Evolutionary conservation across 2,329 filamentous ascomycete genomes (phyloP).

Genomic region (Rhytidhysteron rufulum): DNA sequence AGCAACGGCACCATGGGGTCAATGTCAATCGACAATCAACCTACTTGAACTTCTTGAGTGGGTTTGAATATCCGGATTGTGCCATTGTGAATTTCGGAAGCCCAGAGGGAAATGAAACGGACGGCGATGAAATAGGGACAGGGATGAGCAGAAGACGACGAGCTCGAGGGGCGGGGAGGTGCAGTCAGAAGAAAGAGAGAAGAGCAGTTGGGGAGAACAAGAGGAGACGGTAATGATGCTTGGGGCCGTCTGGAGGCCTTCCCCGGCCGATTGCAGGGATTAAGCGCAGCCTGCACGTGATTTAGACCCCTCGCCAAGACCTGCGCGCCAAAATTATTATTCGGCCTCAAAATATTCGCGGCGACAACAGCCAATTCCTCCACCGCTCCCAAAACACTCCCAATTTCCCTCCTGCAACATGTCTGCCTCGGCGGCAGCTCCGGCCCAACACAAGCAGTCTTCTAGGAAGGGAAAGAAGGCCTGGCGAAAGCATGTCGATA

Average conservation of each 20-base stretch:
- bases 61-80: constrained; percentile 86
- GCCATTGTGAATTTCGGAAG: constrained; percentile 61
- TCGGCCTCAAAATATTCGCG: too few relatives aligned
- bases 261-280: too few relatives aligned
- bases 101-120: constrained; percentile 5
- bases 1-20: too few relatives aligned
- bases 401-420: constrained; percentile 8
- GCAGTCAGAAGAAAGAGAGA: constrained; percentile 6
- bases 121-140: constrained; percentile 1
- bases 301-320: too few relatives aligned
- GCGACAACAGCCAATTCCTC: background rate
- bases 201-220: constrained; percentile 5
- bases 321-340: too few relatives aligned
- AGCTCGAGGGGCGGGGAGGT: background rate
- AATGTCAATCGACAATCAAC: too few relatives aligned
- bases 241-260: constrained; percentile 1
- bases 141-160: background rate
- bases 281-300: too few relatives aligned
- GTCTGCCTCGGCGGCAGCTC: constrained; percentile 52
- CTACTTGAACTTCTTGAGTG: constrained; percentile 99
- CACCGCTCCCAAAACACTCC: background rate
- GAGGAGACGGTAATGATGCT: constrained; percentile 4
- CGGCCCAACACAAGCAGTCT: constrained; percentile 78
- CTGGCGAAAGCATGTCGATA: constrained; percentile 97
- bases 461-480: constrained; percentile 98